These are phyloP conservation scores for Perkinsus olseni DNA, from an alignment of 169 alveolate species.

Conservation along the genomic window DNA sequence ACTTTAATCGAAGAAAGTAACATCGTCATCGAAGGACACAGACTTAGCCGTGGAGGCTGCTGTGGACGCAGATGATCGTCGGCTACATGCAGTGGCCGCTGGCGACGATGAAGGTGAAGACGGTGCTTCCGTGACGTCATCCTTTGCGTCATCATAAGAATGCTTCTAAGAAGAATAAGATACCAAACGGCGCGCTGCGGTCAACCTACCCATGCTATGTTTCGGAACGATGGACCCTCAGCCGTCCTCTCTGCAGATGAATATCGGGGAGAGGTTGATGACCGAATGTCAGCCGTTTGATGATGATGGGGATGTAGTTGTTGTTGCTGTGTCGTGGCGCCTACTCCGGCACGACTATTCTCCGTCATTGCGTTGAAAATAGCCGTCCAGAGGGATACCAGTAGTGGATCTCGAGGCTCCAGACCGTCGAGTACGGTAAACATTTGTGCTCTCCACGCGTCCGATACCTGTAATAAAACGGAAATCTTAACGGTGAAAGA, in stretches of 20 bases:
- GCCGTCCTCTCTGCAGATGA: too few species aligned
- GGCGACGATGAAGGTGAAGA: not conserved
- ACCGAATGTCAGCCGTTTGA: not conserved
- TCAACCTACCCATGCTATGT: not conserved
- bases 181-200: not conserved
- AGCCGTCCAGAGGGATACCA: not conserved
- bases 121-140: not conserved
- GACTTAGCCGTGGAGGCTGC: not conserved
- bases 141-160: not conserved
- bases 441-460: not conserved
- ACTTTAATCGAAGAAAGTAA: not conserved
- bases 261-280: not conserved
- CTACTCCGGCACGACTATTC: not conserved
- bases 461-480: not conserved
- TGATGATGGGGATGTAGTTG: not conserved
- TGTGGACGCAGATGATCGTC: not conserved
- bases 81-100: not conserved
- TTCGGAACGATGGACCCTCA: not conserved
- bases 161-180: not conserved
- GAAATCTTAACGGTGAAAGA: too few species aligned
- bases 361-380: not conserved
- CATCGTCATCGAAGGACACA: not conserved
- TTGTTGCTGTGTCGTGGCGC: not conserved
- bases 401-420: not conserved
- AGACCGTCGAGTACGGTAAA: not conserved